Percentiles rank a stretch among this genome's conserved stretches.
These are phyloP conservation scores for Penicillium sp. DNA, from an alignment of 2,329 filamentous ascomycete species.

Conservation along the genomic window DNA sequence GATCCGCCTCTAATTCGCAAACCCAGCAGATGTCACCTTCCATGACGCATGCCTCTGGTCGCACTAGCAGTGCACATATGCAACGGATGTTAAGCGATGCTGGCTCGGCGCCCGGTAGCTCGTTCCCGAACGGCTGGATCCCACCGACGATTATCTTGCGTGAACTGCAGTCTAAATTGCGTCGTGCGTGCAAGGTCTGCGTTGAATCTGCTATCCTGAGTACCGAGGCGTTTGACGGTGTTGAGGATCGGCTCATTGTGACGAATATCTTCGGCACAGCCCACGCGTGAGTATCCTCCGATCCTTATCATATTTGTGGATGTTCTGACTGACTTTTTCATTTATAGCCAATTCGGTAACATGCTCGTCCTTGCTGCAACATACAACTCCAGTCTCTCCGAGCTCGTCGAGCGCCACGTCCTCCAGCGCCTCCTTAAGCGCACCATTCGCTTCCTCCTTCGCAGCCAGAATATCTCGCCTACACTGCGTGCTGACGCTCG, in stretches of 20 bases:
- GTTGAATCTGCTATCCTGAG: slow-evolving; percentile 80
- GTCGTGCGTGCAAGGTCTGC: slow-evolving; percentile 65
- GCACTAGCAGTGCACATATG: slow-evolving; percentile 36
- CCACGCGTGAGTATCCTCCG: slow-evolving; percentile 76
- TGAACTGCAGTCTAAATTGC: slow-evolving; percentile 51
- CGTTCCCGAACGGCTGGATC: slow-evolving; percentile 26
- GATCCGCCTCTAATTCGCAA: slow-evolving; percentile 36
- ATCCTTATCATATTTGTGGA: neutral
- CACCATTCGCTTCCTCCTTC: slow-evolving; percentile 77
- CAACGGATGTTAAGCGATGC: slow-evolving; percentile 43
- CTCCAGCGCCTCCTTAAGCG: slow-evolving; percentile 69
- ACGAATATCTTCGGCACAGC: slow-evolving; percentile 97
- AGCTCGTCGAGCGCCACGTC: slow-evolving; percentile 61
- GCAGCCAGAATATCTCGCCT: slow-evolving; percentile 74
- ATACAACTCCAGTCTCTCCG: slow-evolving; percentile 69
- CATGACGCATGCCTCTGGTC: slow-evolving; percentile 35
- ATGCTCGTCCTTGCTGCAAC: slow-evolving; percentile 87
- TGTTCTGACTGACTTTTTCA: neutral
- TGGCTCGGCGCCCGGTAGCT: slow-evolving; percentile 35
- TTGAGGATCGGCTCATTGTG: slow-evolving; percentile 71
- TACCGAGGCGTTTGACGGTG: slow-evolving; percentile 78
- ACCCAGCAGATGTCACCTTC: slow-evolving; percentile 48
- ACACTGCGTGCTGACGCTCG: slow-evolving; percentile 74
- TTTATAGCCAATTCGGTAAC: slow-evolving; percentile 88
- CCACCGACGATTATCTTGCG: slow-evolving; percentile 28